Conservation (phyloP, 2,329 filamentous ascomycete genomes). For the Fusarium paranaense region DNA sequence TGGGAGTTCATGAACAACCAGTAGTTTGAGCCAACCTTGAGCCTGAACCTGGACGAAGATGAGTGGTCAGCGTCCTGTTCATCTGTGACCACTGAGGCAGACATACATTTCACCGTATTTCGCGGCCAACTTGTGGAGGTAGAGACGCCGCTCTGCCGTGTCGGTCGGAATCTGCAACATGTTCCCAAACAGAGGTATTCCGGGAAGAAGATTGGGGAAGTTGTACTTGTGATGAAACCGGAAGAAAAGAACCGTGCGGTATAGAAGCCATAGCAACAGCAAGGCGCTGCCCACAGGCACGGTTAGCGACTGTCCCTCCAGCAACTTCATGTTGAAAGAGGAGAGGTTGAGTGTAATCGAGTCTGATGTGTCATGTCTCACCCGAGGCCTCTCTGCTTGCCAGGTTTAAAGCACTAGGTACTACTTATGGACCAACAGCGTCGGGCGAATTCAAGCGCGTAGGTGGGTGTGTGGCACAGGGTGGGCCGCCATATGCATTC, state of each 20-base stretch:
- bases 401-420: too few relatives aligned
- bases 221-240: not conserved
- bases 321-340: not conserved
- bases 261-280: not conserved
- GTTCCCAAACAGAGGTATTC: conserved; percentile 2
- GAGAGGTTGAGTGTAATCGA: not conserved
- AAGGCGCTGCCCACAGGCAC: not conserved
- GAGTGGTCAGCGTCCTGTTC: not conserved
- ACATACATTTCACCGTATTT: not conserved
- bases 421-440: too few relatives aligned
- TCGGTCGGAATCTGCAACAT: not conserved
- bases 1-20: not conserved
- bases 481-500: too few relatives aligned
- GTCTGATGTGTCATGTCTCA: not conserved
- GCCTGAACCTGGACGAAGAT: not conserved
- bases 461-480: too few relatives aligned
- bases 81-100: not conserved
- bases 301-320: not conserved
- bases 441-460: too few relatives aligned
- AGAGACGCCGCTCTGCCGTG: not conserved
- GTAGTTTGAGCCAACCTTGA: not conserved
- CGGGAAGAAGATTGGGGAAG: not conserved
- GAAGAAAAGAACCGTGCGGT: not conserved
- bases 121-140: not conserved
- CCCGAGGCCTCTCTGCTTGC: not conserved